phyloP scores from a whole-genome alignment of 768 basidiomycete species.

The Suillus sp. region DNA sequence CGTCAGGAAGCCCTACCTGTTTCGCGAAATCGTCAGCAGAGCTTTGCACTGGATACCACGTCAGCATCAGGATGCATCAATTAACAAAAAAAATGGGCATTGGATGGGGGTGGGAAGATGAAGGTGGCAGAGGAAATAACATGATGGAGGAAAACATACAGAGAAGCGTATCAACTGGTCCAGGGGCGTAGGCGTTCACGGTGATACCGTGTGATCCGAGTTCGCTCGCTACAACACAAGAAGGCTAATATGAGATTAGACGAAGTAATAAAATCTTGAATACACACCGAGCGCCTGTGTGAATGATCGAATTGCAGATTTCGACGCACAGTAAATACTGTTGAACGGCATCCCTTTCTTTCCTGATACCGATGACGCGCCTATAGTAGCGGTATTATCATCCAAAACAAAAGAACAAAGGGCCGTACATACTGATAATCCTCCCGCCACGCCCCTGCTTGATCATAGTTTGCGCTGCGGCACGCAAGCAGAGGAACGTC shows the following conservation, averaged over 20 bases:
- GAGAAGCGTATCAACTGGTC: not conserved
- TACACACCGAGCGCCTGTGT: slow-evolving; percentile 28
- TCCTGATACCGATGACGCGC: slow-evolving; percentile 31
- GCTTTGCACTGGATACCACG: not conserved
- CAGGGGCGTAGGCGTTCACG: slow-evolving; percentile 15
- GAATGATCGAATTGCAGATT: slow-evolving; percentile 40
- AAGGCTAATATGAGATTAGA: not conserved
- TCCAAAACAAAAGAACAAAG: not conserved
- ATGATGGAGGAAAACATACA: not conserved
- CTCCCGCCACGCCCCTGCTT: slow-evolving; percentile 45
- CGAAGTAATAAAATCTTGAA: not conserved
- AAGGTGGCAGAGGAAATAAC: not conserved
- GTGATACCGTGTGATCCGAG: slow-evolving; percentile 22
- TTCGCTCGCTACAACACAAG: slow-evolving; percentile 24
- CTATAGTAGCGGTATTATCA: slow-evolving; percentile 16
- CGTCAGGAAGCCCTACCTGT: not conserved
- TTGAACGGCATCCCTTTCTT: slow-evolving; percentile 13
- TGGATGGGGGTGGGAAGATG: not conserved
- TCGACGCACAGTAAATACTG: slow-evolving; percentile 32
- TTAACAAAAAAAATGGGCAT: not conserved
- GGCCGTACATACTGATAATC: slow-evolving; percentile 31
- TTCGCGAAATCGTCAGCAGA: not conserved
- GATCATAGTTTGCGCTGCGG: slow-evolving; percentile 46
- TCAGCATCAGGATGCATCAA: not conserved
- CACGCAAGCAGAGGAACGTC: slow-evolving; percentile 43